A percentile compares a stretch with the other conserved stretches of the same genome.
Evolutionary conservation across 2,329 filamentous ascomycete species (phyloP).

Genomic region (Penicillium sp.): DNA sequence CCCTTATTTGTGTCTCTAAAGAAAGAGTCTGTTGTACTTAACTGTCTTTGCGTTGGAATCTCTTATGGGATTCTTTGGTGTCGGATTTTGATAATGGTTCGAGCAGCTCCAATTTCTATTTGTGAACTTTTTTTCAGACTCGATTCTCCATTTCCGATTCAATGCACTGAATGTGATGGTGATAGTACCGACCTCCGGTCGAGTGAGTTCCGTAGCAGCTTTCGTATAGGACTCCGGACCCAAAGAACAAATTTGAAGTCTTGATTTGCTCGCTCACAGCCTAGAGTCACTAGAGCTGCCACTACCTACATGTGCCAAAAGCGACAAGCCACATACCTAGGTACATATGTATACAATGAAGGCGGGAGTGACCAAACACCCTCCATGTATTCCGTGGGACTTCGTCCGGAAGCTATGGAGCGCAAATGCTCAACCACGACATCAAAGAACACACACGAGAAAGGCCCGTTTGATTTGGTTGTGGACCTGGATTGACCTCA

Average conservation of each 20-base stretch:
- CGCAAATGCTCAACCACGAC: not conserved
- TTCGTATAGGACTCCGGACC: too few relatives aligned
- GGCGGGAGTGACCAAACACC: not conserved
- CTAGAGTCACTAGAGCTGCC: too few relatives aligned
- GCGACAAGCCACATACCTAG: too few relatives aligned
- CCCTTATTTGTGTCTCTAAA: slow-evolving; percentile 12
- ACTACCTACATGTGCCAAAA: too few relatives aligned
- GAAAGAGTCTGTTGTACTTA: slow-evolving; percentile 22
- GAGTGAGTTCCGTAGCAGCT: too few relatives aligned
- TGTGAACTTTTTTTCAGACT: slow-evolving; percentile 13
- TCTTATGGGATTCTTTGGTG: slow-evolving; percentile 10
- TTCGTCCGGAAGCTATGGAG: not conserved
- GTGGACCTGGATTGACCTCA: not conserved
- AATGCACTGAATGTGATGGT: not conserved
- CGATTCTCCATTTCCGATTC: not conserved
- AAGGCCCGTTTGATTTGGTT: not conserved
- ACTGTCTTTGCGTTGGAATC: slow-evolving; percentile 16
- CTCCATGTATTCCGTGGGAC: not conserved
- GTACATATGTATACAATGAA: not conserved
- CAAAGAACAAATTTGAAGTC: too few relatives aligned
- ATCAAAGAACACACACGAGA: not conserved
- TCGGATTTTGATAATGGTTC: slow-evolving; percentile 26
- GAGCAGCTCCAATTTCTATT: slow-evolving; percentile 20
- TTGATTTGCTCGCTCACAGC: too few relatives aligned
- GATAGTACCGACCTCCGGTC: not conserved